phyloP scores from a whole-genome alignment of 192 early-diverging fungal species.

The Coemansia erecta region DNA sequence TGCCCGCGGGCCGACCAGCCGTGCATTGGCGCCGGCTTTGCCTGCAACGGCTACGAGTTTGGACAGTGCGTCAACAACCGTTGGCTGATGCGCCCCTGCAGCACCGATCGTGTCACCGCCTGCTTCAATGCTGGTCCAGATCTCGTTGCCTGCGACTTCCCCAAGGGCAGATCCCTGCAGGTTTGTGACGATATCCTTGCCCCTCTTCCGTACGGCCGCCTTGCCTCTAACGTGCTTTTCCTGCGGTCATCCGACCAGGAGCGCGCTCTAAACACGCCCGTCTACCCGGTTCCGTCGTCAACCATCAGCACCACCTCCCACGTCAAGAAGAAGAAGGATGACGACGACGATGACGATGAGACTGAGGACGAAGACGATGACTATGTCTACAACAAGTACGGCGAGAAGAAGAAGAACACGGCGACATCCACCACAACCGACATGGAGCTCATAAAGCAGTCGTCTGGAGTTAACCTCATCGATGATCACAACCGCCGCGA shows the following conservation, averaged over 20 bases:
- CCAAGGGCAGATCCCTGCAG: slow-evolving; percentile 49
- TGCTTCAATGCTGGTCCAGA: slow-evolving; percentile 48
- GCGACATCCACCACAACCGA: slow-evolving; percentile 30
- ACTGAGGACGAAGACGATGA: slow-evolving; percentile 40
- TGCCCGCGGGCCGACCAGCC: slow-evolving; percentile 45
- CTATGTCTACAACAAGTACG: slow-evolving; percentile 50
- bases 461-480: slow-evolving; percentile 46
- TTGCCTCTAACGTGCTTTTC: slow-evolving; percentile 48
- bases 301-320: slow-evolving; percentile 16
- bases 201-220: slow-evolving; percentile 41
- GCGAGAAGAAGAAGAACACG: slow-evolving; percentile 53
- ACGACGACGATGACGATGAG: slow-evolving; percentile 33
- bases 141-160: slow-evolving; percentile 46
- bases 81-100: slow-evolving; percentile 53
- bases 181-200: slow-evolving; percentile 45
- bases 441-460: slow-evolving; percentile 51
- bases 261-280: slow-evolving; percentile 47
- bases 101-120: slow-evolving; percentile 37
- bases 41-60: slow-evolving; percentile 52
- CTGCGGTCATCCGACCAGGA: slow-evolving; percentile 45
- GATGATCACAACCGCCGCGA: slow-evolving; percentile 52
- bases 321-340: slow-evolving; percentile 45
- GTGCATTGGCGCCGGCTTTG: slow-evolving; percentile 42
- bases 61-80: slow-evolving; percentile 50
- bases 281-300: slow-evolving; percentile 30